phyloP scores from a whole-genome alignment of 2,329 filamentous ascomycete species.

The Stachybotrys chartarum region DNA sequence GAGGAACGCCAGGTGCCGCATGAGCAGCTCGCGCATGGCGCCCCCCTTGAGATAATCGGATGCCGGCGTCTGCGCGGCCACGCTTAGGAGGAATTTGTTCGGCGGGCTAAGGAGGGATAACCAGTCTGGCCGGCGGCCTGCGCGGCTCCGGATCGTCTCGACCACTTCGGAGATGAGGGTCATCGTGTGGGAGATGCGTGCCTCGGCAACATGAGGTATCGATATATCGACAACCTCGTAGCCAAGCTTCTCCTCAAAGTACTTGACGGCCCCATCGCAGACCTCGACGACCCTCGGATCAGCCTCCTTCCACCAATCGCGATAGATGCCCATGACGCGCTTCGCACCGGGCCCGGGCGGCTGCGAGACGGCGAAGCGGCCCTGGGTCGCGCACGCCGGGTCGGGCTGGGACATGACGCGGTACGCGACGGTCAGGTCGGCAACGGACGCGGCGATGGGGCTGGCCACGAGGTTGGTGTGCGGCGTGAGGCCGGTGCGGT shows the following conservation, averaged over 20 bases:
- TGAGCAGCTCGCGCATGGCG: slow-evolving; percentile 66
- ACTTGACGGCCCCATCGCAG: slow-evolving; percentile 55
- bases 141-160: slow-evolving; percentile 33
- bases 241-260: slow-evolving; percentile 43
- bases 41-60: slow-evolving; percentile 67
- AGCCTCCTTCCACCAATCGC: slow-evolving; percentile 40
- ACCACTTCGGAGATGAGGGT: slow-evolving; percentile 70
- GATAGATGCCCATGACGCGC: slow-evolving; percentile 66
- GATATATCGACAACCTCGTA: slow-evolving; percentile 50
- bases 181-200: slow-evolving; percentile 68
- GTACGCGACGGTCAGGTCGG: slow-evolving; percentile 78
- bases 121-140: slow-evolving; percentile 38
- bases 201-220: slow-evolving; percentile 61
- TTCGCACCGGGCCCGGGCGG: slow-evolving; percentile 33
- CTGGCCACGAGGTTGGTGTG: slow-evolving; percentile 58
- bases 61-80: slow-evolving; percentile 57
- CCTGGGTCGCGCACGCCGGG: slow-evolving; percentile 50
- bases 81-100: slow-evolving; percentile 63
- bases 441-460: slow-evolving; percentile 67
- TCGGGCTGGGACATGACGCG: slow-evolving; percentile 70
- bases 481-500: slow-evolving; percentile 53
- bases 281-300: slow-evolving; percentile 54
- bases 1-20: slow-evolving; percentile 68
- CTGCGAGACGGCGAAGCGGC: slow-evolving; percentile 54
- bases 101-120: slow-evolving; percentile 52